These are phyloP conservation scores for Blastocystis sp. DNA, from an alignment of 352 stramenopile genomes.

Conservation along the genomic window DNA sequence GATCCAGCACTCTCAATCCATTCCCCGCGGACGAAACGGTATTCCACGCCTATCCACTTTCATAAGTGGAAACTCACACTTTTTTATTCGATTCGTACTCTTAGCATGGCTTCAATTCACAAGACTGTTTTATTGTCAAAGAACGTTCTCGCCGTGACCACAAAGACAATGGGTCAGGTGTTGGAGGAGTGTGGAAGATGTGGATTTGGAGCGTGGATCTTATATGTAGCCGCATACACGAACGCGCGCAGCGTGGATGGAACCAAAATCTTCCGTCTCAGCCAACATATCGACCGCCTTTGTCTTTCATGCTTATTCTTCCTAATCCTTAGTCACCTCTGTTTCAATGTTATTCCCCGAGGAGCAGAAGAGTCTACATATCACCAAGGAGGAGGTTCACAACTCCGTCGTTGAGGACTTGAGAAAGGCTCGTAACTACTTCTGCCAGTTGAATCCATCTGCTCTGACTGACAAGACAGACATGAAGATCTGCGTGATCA, in stretches of 20 bases:
- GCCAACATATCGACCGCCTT: constrained; percentile 32
- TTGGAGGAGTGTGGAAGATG: constrained; percentile 32
- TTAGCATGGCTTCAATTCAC: neutral
- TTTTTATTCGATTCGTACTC: neutral
- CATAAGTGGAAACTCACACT: neutral
- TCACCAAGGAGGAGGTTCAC: constrained; percentile 41
- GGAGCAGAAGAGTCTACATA: constrained; percentile 46
- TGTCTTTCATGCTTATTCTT: neutral
- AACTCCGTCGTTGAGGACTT: constrained; percentile 19
- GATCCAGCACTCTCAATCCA: neutral
- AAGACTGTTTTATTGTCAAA: constrained; percentile 30
- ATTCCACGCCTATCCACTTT: neutral
- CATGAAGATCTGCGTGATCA: constrained; percentile 45
- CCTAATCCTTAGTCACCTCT: neutral
- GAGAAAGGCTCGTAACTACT: constrained; percentile 23
- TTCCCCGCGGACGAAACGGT: neutral
- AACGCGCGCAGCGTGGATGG: constrained; percentile 30
- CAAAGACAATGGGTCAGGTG: constrained; percentile 10
- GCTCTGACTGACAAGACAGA: constrained; percentile 19
- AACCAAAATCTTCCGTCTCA: constrained; percentile 49
- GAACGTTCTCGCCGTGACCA: constrained; percentile 18
- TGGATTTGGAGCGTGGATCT: neutral
- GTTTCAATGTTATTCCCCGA: constrained; percentile 42
- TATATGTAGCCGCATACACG: constrained; percentile 46
- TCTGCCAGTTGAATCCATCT: constrained; percentile 22